phyloP scores from a whole-genome alignment of 495 filamentous ascomycete genomes.

The Annulohypoxylon maeteangense region DNA sequence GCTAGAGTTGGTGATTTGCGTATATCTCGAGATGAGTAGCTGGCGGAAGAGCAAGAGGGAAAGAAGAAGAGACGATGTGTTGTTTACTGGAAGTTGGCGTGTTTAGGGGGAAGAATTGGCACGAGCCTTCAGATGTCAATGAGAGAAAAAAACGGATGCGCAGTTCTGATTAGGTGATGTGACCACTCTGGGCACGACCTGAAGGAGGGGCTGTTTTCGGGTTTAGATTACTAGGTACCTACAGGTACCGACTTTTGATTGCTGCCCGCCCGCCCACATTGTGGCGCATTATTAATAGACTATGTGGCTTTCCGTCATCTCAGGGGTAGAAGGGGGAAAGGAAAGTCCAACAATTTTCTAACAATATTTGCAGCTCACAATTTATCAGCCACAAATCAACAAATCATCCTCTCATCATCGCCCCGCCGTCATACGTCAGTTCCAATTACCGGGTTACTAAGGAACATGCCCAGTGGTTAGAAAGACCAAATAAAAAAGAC shows the following conservation, averaged over 20 bases:
- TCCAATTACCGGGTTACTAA: not conserved
- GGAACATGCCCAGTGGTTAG: not conserved
- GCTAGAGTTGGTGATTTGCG: constrained; percentile 25
- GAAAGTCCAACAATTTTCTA: not conserved
- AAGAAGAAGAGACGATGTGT: constrained; percentile 6
- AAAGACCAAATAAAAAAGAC: not conserved
- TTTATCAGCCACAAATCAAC: constrained; percentile 33
- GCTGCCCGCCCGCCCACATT: constrained; percentile 17
- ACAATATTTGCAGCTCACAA: constrained; percentile 1
- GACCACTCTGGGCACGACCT: not conserved
- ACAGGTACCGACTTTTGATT: not conserved
- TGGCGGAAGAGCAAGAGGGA: constrained; percentile 11
- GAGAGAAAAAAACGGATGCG: constrained; percentile 39
- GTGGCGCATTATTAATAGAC: constrained; percentile 22
- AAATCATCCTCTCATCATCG: constrained; percentile 16
- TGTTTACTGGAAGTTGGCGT: constrained; percentile 24
- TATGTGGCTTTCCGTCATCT: constrained; percentile 17
- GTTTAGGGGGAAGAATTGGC: constrained; percentile 25
- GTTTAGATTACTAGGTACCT: constrained; percentile 18
- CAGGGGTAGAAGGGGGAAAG: not conserved
- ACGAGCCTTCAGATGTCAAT: constrained; percentile 35
- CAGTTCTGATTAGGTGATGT: constrained; percentile 37
- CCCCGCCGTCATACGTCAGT: constrained; percentile 35
- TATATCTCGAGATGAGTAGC: constrained; percentile 19
- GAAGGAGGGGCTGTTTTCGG: constrained; percentile 44